These are phyloP conservation scores for Ophiosphaerella herpotricha DNA, from an alignment of 2,329 filamentous ascomycete genomes.

Conservation along the genomic window DNA sequence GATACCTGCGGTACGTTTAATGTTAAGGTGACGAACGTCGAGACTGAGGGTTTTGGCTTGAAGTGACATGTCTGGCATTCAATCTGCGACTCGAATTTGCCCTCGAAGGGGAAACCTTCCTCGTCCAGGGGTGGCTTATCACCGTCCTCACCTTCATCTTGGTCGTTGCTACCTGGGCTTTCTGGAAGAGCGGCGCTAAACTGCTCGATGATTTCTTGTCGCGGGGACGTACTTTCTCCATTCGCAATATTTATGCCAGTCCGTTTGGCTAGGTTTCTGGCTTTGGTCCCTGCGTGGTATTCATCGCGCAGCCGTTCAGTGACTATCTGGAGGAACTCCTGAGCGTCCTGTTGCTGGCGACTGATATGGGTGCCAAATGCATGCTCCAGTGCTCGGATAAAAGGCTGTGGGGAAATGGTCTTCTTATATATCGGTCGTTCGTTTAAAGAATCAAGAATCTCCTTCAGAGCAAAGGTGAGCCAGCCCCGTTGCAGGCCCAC, in stretches of 20 bases:
- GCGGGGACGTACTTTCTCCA: slow-evolving; percentile 23
- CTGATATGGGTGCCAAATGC: slow-evolving; percentile 92
- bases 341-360: slow-evolving; percentile 93
- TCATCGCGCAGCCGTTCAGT: slow-evolving; percentile 92
- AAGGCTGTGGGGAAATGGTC: slow-evolving; percentile 84
- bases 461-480: slow-evolving; percentile 86
- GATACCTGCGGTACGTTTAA: slow-evolving; percentile 82
- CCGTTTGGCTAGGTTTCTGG: slow-evolving; percentile 62
- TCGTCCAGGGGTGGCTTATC: slow-evolving; percentile 48
- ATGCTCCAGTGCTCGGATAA: slow-evolving; percentile 80
- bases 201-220: slow-evolving; percentile 31
- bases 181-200: slow-evolving; percentile 22
- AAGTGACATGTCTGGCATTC: slow-evolving; percentile 90
- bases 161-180: slow-evolving; percentile 27
- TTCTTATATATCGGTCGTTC: slow-evolving; percentile 93
- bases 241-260: slow-evolving; percentile 22
- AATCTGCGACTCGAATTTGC: slow-evolving; percentile 89
- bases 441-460: slow-evolving; percentile 89
- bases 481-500: slow-evolving; percentile 74
- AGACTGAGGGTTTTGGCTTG: slow-evolving; percentile 80
- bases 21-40: slow-evolving; percentile 89
- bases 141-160: slow-evolving; percentile 32
- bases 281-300: slow-evolving; percentile 82
- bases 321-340: slow-evolving; percentile 94
- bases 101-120: slow-evolving; percentile 88